Evolutionary conservation across 2,329 filamentous ascomycete species (phyloP).

Genomic region (Tolypocladium ovalisporum): DNA sequence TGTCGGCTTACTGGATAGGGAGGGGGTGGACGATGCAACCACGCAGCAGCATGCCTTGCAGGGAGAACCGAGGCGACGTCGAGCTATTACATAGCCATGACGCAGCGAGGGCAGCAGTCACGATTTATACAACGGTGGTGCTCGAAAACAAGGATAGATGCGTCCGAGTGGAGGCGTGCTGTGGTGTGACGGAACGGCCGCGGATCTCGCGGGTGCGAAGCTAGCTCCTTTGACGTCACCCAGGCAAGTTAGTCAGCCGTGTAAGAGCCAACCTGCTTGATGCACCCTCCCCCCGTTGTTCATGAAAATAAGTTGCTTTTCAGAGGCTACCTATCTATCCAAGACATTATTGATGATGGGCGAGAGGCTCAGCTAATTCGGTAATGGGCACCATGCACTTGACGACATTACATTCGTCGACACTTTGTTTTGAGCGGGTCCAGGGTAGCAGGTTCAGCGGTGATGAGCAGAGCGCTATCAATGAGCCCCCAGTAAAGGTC

Average conservation of each 20-base stretch:
- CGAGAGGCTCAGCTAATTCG: no score
- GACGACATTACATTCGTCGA: no score
- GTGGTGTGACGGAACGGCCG: neutral
- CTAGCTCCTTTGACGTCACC: neutral
- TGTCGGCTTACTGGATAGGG: slow-evolving; percentile 14
- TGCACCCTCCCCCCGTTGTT: no score
- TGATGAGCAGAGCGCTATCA: no score
- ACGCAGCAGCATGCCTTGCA: neutral
- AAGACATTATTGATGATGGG: no score
- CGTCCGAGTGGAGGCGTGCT: neutral
- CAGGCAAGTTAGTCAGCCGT: neutral
- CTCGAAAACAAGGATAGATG: neutral
- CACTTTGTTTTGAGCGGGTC: neutral
- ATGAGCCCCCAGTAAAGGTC: no score
- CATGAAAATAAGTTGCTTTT: no score
- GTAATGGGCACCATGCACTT: no score
- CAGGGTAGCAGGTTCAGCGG: neutral
- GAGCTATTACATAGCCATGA: neutral
- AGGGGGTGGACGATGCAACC: neutral
- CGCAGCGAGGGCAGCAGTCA: neutral
- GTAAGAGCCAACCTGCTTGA: no score
- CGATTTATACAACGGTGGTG: neutral
- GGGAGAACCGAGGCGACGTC: neutral
- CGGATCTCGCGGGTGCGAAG: neutral
- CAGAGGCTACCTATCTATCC: no score